These are phyloP conservation scores for Guillardia theta DNA, from an alignment of 78 protist genomes.

Conservation along the genomic window DNA sequence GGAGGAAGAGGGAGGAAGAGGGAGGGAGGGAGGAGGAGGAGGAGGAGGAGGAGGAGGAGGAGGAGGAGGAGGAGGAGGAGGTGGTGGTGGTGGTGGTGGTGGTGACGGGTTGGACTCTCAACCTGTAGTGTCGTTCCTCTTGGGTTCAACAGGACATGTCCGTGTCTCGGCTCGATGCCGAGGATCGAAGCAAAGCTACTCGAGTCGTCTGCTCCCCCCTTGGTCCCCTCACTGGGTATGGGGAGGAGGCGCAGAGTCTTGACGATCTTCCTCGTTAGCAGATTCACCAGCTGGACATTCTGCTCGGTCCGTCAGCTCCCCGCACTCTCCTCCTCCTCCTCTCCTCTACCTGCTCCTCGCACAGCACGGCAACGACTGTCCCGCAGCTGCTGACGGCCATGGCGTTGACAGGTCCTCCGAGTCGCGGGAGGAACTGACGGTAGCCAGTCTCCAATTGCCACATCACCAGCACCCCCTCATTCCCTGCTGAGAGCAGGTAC, in stretches of 20 bases:
- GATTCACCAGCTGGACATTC: too few species aligned
- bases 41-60: not conserved
- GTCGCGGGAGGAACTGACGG: slow-evolving; percentile 44
- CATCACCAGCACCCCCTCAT: slow-evolving; percentile 48
- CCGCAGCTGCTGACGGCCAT: not conserved
- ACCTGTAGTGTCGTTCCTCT: too few species aligned
- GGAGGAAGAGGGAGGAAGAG: not conserved
- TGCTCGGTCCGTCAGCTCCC: not conserved
- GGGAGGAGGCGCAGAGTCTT: not conserved
- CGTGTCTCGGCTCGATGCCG: too few species aligned
- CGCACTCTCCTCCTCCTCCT: not conserved
- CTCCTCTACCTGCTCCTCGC: not conserved
- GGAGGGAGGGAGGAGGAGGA: not conserved
- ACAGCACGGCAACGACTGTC: not conserved
- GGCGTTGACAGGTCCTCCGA: slow-evolving; percentile 36
- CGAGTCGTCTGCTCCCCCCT: too few species aligned
- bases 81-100: not conserved
- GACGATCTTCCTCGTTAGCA: too few species aligned
- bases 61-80: not conserved
- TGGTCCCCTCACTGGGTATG: too few species aligned
- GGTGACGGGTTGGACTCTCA: too few species aligned
- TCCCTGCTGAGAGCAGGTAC: slow-evolving; percentile 37
- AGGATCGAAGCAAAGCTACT: too few species aligned
- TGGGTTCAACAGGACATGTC: too few species aligned
- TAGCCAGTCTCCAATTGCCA: slow-evolving; percentile 33